Percentiles rank a stretch among this genome's conserved stretches.
Evolutionary conservation across 352 stramenopile genomes (phyloP).

Genomic region (Phytophthora cryptogea): DNA sequence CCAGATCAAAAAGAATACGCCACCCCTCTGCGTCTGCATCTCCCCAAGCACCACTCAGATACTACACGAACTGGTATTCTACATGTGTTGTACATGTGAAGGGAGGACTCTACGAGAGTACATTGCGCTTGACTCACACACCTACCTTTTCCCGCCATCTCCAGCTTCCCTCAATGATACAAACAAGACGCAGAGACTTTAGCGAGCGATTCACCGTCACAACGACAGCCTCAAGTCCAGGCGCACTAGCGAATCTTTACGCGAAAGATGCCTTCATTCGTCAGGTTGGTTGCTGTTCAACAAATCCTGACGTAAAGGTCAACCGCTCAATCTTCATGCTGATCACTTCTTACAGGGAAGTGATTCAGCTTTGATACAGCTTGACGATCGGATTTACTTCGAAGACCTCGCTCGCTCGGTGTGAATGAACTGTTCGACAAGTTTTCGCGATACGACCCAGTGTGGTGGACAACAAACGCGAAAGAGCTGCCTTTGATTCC

Average conservation of each 20-base stretch:
- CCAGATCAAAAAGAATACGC: slow-evolving; percentile 1
- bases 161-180: slow-evolving; percentile 6
- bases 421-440: not conserved
- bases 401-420: too few relatives aligned
- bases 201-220: not conserved
- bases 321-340: too few relatives aligned
- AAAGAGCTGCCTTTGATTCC: not conserved
- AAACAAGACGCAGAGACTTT: not conserved
- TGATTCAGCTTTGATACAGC: too few relatives aligned
- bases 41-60: not conserved
- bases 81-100: not conserved
- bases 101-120: not conserved
- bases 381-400: too few relatives aligned
- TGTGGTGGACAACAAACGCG: not conserved
- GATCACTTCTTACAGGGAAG: too few relatives aligned
- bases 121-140: not conserved
- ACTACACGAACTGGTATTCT: not conserved
- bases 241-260: slow-evolving; percentile 2
- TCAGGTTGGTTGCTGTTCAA: slow-evolving; percentile 1
- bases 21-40: slow-evolving; percentile 9
- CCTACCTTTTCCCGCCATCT: not conserved
- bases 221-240: slow-evolving; percentile 14
- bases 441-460: not conserved
- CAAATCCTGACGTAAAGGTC: too few relatives aligned
- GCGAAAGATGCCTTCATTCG: slow-evolving; percentile 20